A percentile compares a stretch with the other conserved stretches of the same genome.
Conservation (phyloP, 345 rosid species). For the Aethionema arabicum region DNA sequence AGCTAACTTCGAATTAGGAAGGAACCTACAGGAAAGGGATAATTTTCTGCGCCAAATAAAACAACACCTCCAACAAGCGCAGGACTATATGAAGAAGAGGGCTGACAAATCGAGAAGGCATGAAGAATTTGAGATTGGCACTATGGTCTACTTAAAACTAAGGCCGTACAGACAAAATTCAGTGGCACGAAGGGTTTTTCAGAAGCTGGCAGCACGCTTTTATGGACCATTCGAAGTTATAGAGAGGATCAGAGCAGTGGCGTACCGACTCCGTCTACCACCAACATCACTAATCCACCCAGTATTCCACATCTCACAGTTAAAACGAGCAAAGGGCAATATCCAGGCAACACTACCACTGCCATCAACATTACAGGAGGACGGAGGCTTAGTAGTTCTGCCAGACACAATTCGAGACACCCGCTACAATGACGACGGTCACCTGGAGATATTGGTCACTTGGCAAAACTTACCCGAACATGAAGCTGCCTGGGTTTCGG, state of each 20-base stretch:
- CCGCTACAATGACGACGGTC: neutral
- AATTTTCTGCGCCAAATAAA: no score
- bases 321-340: neutral
- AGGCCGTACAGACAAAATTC: neutral
- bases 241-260: neutral
- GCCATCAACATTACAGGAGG: no score
- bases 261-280: neutral
- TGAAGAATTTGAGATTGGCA: neutral
- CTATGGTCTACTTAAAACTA: neutral
- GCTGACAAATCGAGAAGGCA: neutral
- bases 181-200: neutral
- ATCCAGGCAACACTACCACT: neutral
- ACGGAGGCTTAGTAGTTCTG: neutral
- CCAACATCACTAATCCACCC: neutral
- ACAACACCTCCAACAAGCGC: no score
- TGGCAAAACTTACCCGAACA: neutral
- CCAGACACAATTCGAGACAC: neutral
- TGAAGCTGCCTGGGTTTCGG: neutral
- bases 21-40: no score
- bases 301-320: no score
- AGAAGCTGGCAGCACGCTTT: neutral
- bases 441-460: neutral
- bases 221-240: neutral
- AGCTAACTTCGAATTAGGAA: neutral
- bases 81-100: neutral